These are phyloP conservation scores for Solanum aculeatissimum DNA, from an alignment of 305 asterid genomes.

Conservation along the genomic window DNA sequence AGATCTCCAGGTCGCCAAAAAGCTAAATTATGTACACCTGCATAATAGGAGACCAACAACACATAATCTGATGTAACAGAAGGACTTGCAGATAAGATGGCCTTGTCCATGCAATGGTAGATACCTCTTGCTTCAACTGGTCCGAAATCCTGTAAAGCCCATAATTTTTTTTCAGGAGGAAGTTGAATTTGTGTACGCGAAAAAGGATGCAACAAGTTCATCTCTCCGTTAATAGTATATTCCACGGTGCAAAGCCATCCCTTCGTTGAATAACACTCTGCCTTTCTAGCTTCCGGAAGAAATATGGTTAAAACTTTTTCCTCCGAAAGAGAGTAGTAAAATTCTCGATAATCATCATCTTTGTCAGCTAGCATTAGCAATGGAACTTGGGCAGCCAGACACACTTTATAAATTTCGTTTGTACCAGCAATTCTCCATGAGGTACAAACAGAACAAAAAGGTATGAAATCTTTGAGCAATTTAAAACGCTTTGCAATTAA, in stretches of 20 bases:
- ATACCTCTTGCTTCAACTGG: background rate
- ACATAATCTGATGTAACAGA: background rate
- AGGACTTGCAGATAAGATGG: background rate
- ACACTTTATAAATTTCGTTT: background rate
- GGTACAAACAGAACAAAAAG: background rate
- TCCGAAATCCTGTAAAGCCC: background rate
- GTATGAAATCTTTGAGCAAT: background rate
- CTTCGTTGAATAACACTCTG: background rate
- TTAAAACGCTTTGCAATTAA: background rate
- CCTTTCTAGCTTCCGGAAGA: background rate
- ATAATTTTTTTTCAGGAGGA: background rate
- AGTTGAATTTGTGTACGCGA: background rate
- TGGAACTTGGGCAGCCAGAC: background rate
- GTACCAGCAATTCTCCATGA: background rate
- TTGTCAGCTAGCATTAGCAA: background rate
- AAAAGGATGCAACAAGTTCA: constrained; percentile 5
- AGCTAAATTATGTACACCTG: background rate
- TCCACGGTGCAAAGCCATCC: background rate
- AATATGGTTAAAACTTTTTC: background rate
- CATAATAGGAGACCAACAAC: background rate
- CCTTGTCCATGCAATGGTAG: background rate
- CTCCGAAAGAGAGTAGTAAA: background rate
- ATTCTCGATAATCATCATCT: background rate
- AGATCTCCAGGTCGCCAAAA: constrained; percentile 1
- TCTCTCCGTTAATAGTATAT: background rate